Evolutionary conservation across 768 basidiomycete species (phyloP), one percentile per base, ranked within the genome.

Genomic region (Botryobasidium botryosum): DNA sequence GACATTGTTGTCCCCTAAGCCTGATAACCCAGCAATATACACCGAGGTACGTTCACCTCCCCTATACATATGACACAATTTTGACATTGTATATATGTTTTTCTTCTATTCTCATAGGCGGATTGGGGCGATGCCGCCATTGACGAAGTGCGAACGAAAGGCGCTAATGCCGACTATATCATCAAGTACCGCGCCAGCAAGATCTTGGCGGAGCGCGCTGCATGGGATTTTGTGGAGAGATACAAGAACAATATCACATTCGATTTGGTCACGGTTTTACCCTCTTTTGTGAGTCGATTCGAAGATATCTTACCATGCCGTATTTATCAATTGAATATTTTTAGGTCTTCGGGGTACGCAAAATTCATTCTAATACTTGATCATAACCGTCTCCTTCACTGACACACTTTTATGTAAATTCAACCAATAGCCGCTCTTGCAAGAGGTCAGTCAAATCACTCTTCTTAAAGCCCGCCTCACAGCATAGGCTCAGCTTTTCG

Each of bases 131-230:
- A 52, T 23, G 46, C 48, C 27, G 49, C 50, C 8, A 40, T 48
- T 29, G 21, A 44, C 27, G 27, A 46, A 5, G 54, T 60, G 23
- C 50, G 52, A 45, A 43, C 51, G 40, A 45, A 52, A 40, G 55
- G 55, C 2, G 38, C 40, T 4, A 50, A 50, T 20, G 55, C 55
- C 3, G 42, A 50, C 7, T 35, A 44, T 10, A 28, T 39, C 3
- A 47, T 49, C 37, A 51, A 48, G 47, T 60, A 60, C 40, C 31
- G 48, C 28, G 56, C 55, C 8, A 35, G 24, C 35, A 62, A 63
- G 53, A 53, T 52, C 1, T 48, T 58, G n/a, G 61, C 60, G 2
- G 62, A 63, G 45, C 26, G 40, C n/a, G 51, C 53, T 15, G 57
- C 58, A 3, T 61, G 59, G 60, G 35, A 54, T 18, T 60, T 55